phyloP scores from a whole-genome alignment of 495 filamentous ascomycete species.

The Cenococcum geophilum region DNA sequence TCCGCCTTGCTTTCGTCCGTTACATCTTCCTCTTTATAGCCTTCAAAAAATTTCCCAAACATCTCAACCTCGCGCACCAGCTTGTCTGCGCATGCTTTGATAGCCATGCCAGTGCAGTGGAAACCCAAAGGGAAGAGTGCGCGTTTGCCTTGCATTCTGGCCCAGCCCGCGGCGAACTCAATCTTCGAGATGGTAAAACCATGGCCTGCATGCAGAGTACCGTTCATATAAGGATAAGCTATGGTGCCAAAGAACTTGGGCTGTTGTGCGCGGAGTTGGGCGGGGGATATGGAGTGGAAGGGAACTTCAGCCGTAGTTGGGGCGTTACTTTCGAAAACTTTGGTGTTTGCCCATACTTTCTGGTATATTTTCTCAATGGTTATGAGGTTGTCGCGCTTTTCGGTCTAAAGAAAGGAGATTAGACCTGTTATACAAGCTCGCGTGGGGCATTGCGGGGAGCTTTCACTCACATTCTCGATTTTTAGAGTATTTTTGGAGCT shows the following conservation, averaged over 20 bases:
- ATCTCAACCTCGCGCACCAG: slow-evolving; percentile 78
- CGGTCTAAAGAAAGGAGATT: slow-evolving; percentile 43
- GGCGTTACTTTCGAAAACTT: slow-evolving; percentile 78
- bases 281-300: slow-evolving; percentile 58
- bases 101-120: slow-evolving; percentile 96
- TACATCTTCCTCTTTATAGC: slow-evolving; percentile 43
- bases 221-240: slow-evolving; percentile 66
- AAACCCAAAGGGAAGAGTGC: slow-evolving; percentile 85
- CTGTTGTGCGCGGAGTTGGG: slow-evolving; percentile 67
- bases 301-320: slow-evolving; percentile 71
- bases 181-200: slow-evolving; percentile 84
- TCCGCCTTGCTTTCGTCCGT: background rate
- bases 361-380: slow-evolving; percentile 92
- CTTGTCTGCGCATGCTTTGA: slow-evolving; percentile 96
- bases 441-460: slow-evolving; percentile 28
- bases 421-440: background rate
- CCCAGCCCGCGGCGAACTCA: slow-evolving; percentile 79
- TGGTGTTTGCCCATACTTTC: slow-evolving; percentile 68
- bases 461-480: slow-evolving; percentile 57
- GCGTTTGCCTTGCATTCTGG: slow-evolving; percentile 83
- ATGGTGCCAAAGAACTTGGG: slow-evolving; percentile 75
- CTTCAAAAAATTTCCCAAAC: slow-evolving; percentile 84
- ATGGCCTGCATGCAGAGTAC: slow-evolving; percentile 86
- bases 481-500: slow-evolving; percentile 63
- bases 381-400: slow-evolving; percentile 46